Evolutionary conservation across 345 rosid genomes (phyloP).

Genomic region (Litchi chinensis): DNA sequence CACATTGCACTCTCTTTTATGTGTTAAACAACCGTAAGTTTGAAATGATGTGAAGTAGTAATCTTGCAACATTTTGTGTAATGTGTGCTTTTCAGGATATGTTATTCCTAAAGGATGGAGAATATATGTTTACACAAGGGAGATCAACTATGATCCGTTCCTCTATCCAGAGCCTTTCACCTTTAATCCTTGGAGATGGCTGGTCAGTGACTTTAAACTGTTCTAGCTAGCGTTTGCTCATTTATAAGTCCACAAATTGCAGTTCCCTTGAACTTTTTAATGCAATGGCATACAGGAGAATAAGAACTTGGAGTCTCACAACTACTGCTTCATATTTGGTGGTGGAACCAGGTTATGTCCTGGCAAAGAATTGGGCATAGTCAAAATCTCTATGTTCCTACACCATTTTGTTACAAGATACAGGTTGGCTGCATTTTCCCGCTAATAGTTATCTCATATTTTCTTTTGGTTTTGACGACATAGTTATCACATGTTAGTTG

Average conservation of each 20-base stretch:
- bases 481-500: neutral
- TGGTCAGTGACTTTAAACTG: constrained; percentile 35
- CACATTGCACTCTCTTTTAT: no score
- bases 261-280: neutral
- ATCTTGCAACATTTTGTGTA: neutral
- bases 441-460: no score
- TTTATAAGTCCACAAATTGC: neutral
- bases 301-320: constrained; percentile 33
- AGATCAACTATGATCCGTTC: constrained; percentile 69
- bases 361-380: constrained; percentile 45
- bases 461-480: neutral
- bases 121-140: constrained; percentile 69
- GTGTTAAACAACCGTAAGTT: no score
- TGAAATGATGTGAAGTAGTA: neutral
- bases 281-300: constrained; percentile 24
- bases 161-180: constrained; percentile 61
- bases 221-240: neutral
- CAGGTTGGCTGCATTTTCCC: constrained; percentile 25
- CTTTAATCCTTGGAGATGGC: constrained; percentile 92
- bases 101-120: constrained; percentile 57
- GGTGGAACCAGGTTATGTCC: constrained; percentile 46
- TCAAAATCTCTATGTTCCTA: constrained; percentile 32
- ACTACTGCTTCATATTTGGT: constrained; percentile 43
- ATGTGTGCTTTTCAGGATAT: constrained; percentile 35
- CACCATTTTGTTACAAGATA: constrained; percentile 44